These are phyloP conservation scores for Colletotrichum sidae DNA, from an alignment of 2,329 filamentous ascomycete genomes.

Conservation along the genomic window DNA sequence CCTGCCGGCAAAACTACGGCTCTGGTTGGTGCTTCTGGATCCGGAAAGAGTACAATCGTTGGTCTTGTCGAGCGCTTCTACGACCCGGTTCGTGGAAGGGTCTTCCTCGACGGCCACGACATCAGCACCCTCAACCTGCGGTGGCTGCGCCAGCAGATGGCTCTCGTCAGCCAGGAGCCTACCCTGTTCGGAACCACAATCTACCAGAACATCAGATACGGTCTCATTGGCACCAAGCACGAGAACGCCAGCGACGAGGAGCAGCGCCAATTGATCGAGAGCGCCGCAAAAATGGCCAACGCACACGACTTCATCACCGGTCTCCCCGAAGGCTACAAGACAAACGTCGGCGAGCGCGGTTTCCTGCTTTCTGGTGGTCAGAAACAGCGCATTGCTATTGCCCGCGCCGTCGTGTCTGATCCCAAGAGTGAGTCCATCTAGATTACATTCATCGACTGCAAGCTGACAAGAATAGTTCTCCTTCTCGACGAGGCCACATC, in stretches of 20 bases:
- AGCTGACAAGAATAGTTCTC: conserved; percentile 65
- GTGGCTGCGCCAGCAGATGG: conserved; percentile 93
- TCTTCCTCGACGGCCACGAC: conserved; percentile 86
- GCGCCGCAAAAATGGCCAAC: conserved; percentile 90
- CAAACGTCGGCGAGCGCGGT: conserved; percentile 93
- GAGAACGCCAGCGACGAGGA: conserved; percentile 77
- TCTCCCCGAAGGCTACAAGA: conserved; percentile 90
- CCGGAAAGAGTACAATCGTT: conserved; percentile 94
- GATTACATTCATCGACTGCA: conserved; percentile 16
- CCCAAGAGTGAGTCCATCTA: conserved; percentile 71
- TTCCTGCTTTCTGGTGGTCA: conserved; percentile 94
- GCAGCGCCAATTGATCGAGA: conserved; percentile 76
- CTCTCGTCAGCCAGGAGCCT: conserved; percentile 93
- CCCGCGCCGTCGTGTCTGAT: conserved; percentile 88
- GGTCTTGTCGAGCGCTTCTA: conserved; percentile 96
- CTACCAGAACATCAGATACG: conserved; percentile 89
- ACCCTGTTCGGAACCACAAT: conserved; percentile 92
- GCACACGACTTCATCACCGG: conserved; percentile 90
- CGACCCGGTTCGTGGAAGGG: conserved; percentile 82
- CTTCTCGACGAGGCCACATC: conserved; percentile 96
- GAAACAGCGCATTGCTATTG: conserved; percentile 96
- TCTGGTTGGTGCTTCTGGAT: conserved; percentile 92
- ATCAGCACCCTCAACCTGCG: conserved; percentile 84
- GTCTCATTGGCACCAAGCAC: conserved; percentile 84
- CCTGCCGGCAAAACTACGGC: conserved; percentile 94